A percentile compares a stretch with the other conserved stretches of the same genome.
These are phyloP conservation scores for Orbilia oligospora DNA, from an alignment of 2,329 filamentous ascomycete species.

Conservation along the genomic window DNA sequence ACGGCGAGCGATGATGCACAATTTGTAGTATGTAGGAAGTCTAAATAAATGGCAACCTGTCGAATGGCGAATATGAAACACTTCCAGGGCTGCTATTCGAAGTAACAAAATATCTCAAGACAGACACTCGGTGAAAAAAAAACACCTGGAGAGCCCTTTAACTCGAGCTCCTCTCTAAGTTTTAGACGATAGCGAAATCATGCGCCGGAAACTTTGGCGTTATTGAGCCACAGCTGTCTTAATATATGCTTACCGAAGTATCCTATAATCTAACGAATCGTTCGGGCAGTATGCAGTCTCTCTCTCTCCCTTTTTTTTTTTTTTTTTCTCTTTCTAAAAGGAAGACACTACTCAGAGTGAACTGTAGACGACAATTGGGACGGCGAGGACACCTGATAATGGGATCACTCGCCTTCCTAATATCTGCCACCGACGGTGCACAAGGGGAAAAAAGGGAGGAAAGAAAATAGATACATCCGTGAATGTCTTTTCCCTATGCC, in stretches of 20 bases:
- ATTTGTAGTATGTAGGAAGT: slow-evolving; percentile 19
- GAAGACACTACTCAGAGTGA: slow-evolving; percentile 32
- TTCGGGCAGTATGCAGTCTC: slow-evolving; percentile 39
- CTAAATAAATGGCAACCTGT: slow-evolving; percentile 40
- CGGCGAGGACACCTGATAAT: slow-evolving; percentile 55
- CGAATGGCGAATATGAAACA: slow-evolving; percentile 61
- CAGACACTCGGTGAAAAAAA: slow-evolving; percentile 44
- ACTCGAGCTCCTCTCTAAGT: slow-evolving; percentile 56
- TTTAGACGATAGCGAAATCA: slow-evolving; percentile 57
- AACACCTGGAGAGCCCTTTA: slow-evolving; percentile 40
- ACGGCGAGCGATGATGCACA: slow-evolving; percentile 21
- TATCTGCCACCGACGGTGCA: slow-evolving; percentile 14
- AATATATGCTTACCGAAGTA: slow-evolving; percentile 33
- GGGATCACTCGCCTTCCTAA: slow-evolving; percentile 32
- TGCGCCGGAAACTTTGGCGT: slow-evolving; percentile 60
- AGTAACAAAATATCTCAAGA: slow-evolving; percentile 56
- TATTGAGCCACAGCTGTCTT: slow-evolving; percentile 55
- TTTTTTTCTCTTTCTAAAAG: slow-evolving; percentile 23
- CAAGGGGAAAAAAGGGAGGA: not conserved
- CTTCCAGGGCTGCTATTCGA: slow-evolving; percentile 55
- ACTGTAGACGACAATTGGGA: slow-evolving; percentile 8
- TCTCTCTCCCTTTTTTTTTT: too few relatives aligned
- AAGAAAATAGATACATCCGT: slow-evolving; percentile 10
- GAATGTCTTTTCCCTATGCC: not conserved
- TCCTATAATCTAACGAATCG: slow-evolving; percentile 42